Base-by-base conservation (phyloP, 768 basidiomycete genomes). In the Boletus pseudo-olivaceus region DNA sequence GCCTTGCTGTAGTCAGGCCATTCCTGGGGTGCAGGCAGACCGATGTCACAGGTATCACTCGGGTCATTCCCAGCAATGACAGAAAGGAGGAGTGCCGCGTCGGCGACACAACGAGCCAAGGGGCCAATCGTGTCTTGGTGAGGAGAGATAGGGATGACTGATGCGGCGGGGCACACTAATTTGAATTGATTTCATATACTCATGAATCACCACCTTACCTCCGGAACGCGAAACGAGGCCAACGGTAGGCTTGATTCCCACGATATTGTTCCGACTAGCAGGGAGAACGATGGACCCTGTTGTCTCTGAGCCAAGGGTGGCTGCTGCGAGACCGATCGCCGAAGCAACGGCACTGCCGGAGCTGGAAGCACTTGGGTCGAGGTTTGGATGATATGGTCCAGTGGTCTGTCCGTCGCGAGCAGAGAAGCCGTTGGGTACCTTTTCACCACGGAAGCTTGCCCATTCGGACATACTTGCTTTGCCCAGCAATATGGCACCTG, bases 1-100 rank as follows among this genome's bases (percentile, higher is more conserved):
- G 83, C 83, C 54, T 72, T 71, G 1, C 75, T 81, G 61, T 76
- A 88, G 60, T 85, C 76, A 0, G 85, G 85, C 6, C 85, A 74
- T 7, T 61, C 47, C 5, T 55, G 51, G 1, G 86, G 85, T 51
- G 78, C 75, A 11, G 71, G 67, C 26, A 73, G 56, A 29, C 77
- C 77, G 54, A 69, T 73, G 19, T 64, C 50, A 49, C 54, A 66
- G 41, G 67, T 67, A 60, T 79, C 79, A 6, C 54, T 61, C 7
- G 74, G 70, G 62, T 81, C 79, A 17, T 60, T 64, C 7, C 78
- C 78, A 1, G 73, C 72, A 32, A 81, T 79, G n/a, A 63, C 66
- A 12, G 67, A 60, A 39, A 77, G 67, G 12, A 77, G 60, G 45
- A 68, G 61, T 32, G 76, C 76, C 3, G 70, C 72, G 45, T 77